Evolutionary conservation across 2,329 filamentous ascomycete species (phyloP), one percentile per base, ranked within the genome.

Genomic region (Capronia coronata): DNA sequence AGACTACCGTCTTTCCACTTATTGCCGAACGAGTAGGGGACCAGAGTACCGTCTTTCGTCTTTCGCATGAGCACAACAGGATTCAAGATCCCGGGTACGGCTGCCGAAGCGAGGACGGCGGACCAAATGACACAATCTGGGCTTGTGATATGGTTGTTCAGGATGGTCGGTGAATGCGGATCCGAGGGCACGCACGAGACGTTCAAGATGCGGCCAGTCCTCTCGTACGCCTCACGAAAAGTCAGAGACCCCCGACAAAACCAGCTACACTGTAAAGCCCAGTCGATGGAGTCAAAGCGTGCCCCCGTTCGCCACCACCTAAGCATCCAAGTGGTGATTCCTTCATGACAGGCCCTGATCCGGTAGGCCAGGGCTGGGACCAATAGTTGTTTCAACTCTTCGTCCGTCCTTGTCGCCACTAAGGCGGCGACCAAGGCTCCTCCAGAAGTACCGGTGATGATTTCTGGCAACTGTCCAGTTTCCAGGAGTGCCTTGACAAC

Each of bases 51-150:
- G 52, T 89, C 79, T 14, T 76, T 75, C 46, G 78, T 86, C 71
- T 94, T 95, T 75, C 82, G 82, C 83, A 95, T 90, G 74, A 87
- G 87, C 6, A 98, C 80, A 1, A 98, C 91, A 0, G 93, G 93
- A 63, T 97, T 97, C 29, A 97, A 73, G 49, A 98, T 97, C 1
- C 93, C 93, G 0, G 93, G 93, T 0, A 98, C 93, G 3, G 93
- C 93, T 2, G 93, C 93, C 4, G 90, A 96, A 1, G 93, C 93
- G 38, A 98, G 72, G 2, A 97, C 89, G 1, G 93, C 91, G 9
- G 89, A 95, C 93, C 94, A 98, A 55, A 98, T 94, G 34, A 98
- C 93, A 64, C 93, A 98, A 70, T 98, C 89, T 0, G 93, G 93
- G 18, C 86, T 86, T 1, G 93, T 97, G 25, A 96, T 78, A 65